A percentile compares a stretch with the other conserved stretches of the same genome.
phyloP scores from a whole-genome alignment of 495 filamentous ascomycete genomes.

The Xylaria castorea region DNA sequence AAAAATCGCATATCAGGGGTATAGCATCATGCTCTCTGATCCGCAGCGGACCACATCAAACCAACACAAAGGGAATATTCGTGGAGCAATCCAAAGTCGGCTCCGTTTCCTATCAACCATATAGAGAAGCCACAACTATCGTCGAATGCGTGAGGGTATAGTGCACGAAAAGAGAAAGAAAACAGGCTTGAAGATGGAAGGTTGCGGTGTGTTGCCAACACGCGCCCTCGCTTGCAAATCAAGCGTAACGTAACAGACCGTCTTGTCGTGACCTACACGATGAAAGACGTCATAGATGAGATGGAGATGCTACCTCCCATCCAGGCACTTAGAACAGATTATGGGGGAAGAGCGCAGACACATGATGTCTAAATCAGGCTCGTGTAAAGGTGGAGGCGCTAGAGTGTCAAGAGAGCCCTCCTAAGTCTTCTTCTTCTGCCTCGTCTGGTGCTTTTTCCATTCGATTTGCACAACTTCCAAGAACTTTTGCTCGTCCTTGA shows the following conservation, averaged over 20 bases:
- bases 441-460: constrained; percentile 73
- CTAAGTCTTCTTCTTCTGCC: constrained; percentile 44
- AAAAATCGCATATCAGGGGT: constrained; percentile 5
- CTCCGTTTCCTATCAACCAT: constrained; percentile 19
- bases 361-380: constrained; percentile 11
- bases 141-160: constrained; percentile 32
- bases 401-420: constrained; percentile 22
- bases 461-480: constrained; percentile 94
- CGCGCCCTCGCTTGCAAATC: background rate
- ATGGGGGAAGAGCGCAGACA: constrained; percentile 4
- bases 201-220: background rate
- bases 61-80: constrained; percentile 18
- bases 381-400: constrained; percentile 20
- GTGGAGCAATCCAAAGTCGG: constrained; percentile 26
- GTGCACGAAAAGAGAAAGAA: constrained; percentile 12
- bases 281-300: constrained; percentile 12
- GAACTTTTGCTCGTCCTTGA: constrained; percentile 91
- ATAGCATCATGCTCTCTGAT: constrained; percentile 7
- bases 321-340: background rate
- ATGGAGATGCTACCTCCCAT: constrained; percentile 20
- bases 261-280: constrained; percentile 34
- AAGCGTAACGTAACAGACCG: constrained; percentile 26
- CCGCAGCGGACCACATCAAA: constrained; percentile 21
- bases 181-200: background rate
- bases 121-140: constrained; percentile 11